Conservation (phyloP, 2,329 filamentous ascomycete species). For the Orbilia quercus region DNA sequence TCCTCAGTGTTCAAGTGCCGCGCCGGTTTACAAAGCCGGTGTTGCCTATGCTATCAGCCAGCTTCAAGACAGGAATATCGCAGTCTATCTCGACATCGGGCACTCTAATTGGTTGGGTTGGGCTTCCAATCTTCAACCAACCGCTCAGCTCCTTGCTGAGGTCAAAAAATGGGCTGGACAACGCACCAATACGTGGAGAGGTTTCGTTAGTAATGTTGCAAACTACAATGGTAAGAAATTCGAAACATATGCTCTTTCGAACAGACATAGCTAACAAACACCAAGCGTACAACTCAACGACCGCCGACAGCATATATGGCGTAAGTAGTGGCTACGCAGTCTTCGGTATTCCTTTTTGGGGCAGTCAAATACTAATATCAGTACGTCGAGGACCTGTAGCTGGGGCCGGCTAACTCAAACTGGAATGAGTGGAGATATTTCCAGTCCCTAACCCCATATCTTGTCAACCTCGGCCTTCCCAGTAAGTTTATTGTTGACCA, state of each 20-base stretch:
- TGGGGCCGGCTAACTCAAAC: conserved; percentile 66
- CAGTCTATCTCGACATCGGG: conserved; percentile 65
- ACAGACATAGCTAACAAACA: conserved; percentile 55
- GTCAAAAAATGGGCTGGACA: conserved; percentile 67
- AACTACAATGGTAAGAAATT: conserved; percentile 70
- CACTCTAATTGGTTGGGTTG: conserved; percentile 66
- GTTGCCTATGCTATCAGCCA: conserved; percentile 64
- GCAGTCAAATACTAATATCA: background rate
- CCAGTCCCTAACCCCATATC: conserved; percentile 67
- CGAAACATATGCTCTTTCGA: conserved; percentile 65
- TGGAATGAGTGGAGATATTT: conserved; percentile 69
- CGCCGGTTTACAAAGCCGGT: conserved; percentile 64
- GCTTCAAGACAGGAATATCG: conserved; percentile 63
- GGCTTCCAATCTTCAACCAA: conserved; percentile 64
- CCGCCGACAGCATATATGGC: conserved; percentile 60
- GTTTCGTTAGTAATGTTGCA: conserved; percentile 70
- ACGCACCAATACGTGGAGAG: conserved; percentile 65
- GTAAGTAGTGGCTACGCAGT: conserved; percentile 18
- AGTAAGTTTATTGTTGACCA: conserved; percentile 69
- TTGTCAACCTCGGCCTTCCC: conserved; percentile 66
- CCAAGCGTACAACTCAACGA: conserved; percentile 61
- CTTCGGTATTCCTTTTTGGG: background rate
- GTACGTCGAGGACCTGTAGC: conserved; percentile 64
- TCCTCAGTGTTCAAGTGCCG: conserved; percentile 63
- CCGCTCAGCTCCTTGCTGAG: conserved; percentile 65